Conservation (phyloP, 2,329 filamentous ascomycete genomes). For the Trichoderma aggressivum region DNA sequence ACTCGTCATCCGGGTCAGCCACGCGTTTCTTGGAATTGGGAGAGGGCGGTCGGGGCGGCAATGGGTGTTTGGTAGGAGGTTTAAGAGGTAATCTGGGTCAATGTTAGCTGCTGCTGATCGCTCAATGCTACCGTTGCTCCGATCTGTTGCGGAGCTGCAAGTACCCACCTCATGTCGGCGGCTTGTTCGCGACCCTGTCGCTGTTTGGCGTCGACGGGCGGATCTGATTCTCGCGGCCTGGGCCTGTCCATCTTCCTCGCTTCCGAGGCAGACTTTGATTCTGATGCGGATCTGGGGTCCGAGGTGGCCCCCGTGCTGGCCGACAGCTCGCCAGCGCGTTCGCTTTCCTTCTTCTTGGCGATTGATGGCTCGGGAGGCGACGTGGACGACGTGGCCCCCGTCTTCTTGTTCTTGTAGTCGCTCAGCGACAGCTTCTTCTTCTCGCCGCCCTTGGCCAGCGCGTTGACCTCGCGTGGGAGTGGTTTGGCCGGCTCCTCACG, state of each 20-base stretch:
- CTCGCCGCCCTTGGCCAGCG: slow-evolving; percentile 42
- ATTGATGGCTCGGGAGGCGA: slow-evolving; percentile 37
- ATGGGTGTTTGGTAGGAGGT: slow-evolving; percentile 31
- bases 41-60: slow-evolving; percentile 38
- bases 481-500: slow-evolving; percentile 48
- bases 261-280: slow-evolving; percentile 22
- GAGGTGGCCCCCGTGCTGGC: slow-evolving; percentile 14
- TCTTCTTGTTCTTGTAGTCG: slow-evolving; percentile 57
- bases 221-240: slow-evolving; percentile 26
- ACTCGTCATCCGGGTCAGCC: slow-evolving; percentile 43
- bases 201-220: slow-evolving; percentile 29
- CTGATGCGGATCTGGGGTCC: slow-evolving; percentile 22
- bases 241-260: slow-evolving; percentile 26
- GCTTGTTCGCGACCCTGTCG: slow-evolving; percentile 30
- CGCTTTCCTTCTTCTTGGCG: slow-evolving; percentile 32
- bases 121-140: not conserved
- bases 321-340: slow-evolving; percentile 29
- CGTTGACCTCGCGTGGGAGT: slow-evolving; percentile 35
- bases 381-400: slow-evolving; percentile 33
- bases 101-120: not conserved
- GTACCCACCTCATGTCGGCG: slow-evolving; percentile 32
- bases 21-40: slow-evolving; percentile 47
- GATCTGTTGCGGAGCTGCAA: slow-evolving; percentile 20
- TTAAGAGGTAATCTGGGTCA: slow-evolving; percentile 35
- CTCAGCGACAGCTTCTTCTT: slow-evolving; percentile 58